Base-by-base conservation (phyloP, 495 filamentous ascomycete genomes). In the Rhizodiscina lignyota region DNA sequence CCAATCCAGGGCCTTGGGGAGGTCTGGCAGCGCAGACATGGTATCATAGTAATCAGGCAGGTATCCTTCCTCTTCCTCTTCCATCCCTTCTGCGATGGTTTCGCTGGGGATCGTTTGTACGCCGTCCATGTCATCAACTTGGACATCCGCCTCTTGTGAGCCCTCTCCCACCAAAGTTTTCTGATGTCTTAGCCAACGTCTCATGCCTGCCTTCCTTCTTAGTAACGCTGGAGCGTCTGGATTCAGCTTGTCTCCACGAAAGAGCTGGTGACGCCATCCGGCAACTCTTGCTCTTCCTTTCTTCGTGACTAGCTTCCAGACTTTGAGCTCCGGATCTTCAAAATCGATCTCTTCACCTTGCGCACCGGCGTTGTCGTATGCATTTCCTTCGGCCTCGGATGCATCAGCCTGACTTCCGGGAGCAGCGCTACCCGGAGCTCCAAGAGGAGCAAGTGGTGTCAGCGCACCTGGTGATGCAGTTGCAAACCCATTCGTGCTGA, bases 251-350 rank as follows among this genome's bases (percentile, higher is more conserved):
- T 87, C 76, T 23, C 74, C 77, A 38, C 74, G 72, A 50, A 99
- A 87, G 16, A 96, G 66, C 31, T 81, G 77, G 55, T 86, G 77
- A 18, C 89, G 63, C 39, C 77, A 68, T 39, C 77, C 71, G 6
- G 89, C 84, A 26, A 87, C 72, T 11, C 79, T 60, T n/a, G 89
- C 89, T 30, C 89, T 74, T 41, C 91, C 85, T 52, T 91, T 93
- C 57, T 94, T 94, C 2, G 89, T 99, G 24, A 94, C 82, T 53
- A 92, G 86, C 61, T 96, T 99, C 89, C 89, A 99, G 27, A 85
- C 81, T 51, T 91, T 91, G 60, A 86, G 93, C 45, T 92, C 86
- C 1, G 82, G 72, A 45, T 94, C 86, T 42, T 94, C 77, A 33
- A 73, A 47, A 34, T 66, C 64, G 21, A 76, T 56, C 10, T 72